phyloP scores from a whole-genome alignment of 306 rosid genomes.

The Fagus sylvatica region DNA sequence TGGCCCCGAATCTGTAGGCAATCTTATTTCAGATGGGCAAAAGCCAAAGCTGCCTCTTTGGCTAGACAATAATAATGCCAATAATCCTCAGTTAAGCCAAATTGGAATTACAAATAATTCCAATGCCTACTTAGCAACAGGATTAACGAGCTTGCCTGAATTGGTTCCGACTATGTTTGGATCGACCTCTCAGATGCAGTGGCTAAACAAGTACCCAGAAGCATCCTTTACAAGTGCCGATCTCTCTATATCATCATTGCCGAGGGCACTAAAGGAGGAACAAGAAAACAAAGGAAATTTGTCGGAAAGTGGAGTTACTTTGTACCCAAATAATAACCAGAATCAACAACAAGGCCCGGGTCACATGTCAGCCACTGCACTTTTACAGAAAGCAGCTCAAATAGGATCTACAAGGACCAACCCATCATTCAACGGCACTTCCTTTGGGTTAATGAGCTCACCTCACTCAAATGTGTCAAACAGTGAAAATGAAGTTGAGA shows the following conservation, averaged over 20 bases:
- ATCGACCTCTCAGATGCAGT: conserved; percentile 38
- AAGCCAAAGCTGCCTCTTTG: conserved; percentile 45
- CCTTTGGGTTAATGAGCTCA: conserved; percentile 36
- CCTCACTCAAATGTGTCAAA: conserved; percentile 1
- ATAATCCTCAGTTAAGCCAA: conserved; percentile 29
- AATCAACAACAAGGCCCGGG: conserved; percentile 22
- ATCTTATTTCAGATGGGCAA: conserved; percentile 18
- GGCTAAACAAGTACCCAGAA: conserved; percentile 43
- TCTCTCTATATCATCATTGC: conserved; percentile 14
- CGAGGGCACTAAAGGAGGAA: conserved; percentile 52
- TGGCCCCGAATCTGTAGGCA: conserved; percentile 28
- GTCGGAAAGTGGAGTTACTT: conserved; percentile 41
- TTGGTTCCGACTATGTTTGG: conserved; percentile 48
- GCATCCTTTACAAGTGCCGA: conserved; percentile 16
- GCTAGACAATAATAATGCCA: conserved; percentile 44
- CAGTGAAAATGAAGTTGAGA: conserved; percentile 15
- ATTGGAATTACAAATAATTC: conserved; percentile 10
- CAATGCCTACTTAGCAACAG: conserved; percentile 17
- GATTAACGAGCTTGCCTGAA: conserved; percentile 20
- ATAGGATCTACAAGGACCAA: conserved; percentile 57
- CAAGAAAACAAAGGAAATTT: conserved; percentile 48
- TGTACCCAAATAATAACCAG: conserved; percentile 39
- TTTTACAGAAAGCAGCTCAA: conserved; percentile 59
- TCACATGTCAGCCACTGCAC: conserved; percentile 74
- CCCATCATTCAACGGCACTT: conserved; percentile 21